Evolutionary conservation across 73 alveolate species (phyloP).

Genomic region (Paramecium biaurelia): DNA sequence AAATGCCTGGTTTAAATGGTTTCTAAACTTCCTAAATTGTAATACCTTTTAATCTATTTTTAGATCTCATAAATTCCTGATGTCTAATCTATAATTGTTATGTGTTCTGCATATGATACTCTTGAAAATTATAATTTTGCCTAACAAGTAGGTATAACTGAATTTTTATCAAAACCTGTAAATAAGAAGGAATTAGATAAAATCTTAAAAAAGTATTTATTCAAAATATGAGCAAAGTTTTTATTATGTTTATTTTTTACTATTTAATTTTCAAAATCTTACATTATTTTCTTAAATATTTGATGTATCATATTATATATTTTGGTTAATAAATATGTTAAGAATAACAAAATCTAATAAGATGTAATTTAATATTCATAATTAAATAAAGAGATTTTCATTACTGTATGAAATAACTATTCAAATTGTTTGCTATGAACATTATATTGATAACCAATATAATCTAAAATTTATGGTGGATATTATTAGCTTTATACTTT

Average conservation of each 20-base stretch:
- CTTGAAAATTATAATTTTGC: neutral
- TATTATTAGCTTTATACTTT: neutral
- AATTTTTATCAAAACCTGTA: constrained; percentile 23
- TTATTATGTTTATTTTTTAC: neutral
- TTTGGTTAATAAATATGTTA: neutral
- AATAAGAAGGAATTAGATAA: neutral
- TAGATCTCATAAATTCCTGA: neutral
- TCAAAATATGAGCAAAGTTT: neutral
- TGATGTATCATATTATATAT: no score
- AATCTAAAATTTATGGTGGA: neutral
- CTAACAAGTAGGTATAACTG: neutral
- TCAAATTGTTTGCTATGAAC: neutral
- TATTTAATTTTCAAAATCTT: neutral
- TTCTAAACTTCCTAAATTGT: neutral
- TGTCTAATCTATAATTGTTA: neutral
- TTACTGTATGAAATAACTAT: neutral
- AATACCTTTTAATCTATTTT: neutral
- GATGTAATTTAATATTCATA: neutral
- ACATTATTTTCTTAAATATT: neutral
- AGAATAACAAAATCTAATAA: neutral
- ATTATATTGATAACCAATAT: neutral
- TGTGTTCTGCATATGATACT: constrained; percentile 48
- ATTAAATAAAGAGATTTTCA: neutral
- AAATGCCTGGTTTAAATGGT: constrained; percentile 46
- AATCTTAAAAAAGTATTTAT: neutral